Base-by-base conservation (phyloP, 2,329 filamentous ascomycete genomes). In the Aspergillus latus region DNA sequence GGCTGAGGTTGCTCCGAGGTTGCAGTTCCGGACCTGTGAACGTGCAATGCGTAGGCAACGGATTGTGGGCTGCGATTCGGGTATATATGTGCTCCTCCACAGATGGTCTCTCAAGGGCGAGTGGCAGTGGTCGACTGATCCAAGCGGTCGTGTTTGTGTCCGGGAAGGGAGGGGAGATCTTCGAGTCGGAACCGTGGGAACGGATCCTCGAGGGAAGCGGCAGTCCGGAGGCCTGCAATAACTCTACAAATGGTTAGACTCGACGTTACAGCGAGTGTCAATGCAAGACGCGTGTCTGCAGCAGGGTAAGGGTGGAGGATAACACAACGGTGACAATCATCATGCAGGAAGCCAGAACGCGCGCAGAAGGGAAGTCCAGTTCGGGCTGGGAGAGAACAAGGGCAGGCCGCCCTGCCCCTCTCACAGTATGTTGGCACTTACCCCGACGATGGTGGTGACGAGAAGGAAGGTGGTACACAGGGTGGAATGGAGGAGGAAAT, bases 221-320 rank as follows among this genome's bases (percentile, higher is more conserved):
- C 15, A 52, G 49, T 43, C 59, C 39, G 32, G 39, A 51, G 26
- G 48, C 47, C 45, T 52, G 54, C 47, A 45, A 49, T 44, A 40
- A 54, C 34, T 57, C 56, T 56, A 50, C 51, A 48, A 52, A 60
- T 28, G 49, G 52, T 58, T 34, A 62, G 58, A 37, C 37, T 43
- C 40, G 21, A 51, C 40, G 52, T 58, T 55, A 48, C 55, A 60
- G 40, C 45, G 46, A 50, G 48, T 45, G 29, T 39, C 55, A 54
- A 54, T 58, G 60, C 52, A 49, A 52, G 60, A 64, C 61, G 63
- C 56, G 54, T 62, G 55, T 62, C 53, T 59, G 58, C 56, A 56
- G 56, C 49, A 58, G 26, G 59, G 59, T 54, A 36, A 58, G 54
- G 49, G 52, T 48, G 44, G n/a, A 16, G 37, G 32, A 56, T 51